Conservation (phyloP, 2,329 filamentous ascomycete species). For the Aspergillus oerlinghausenensis region DNA sequence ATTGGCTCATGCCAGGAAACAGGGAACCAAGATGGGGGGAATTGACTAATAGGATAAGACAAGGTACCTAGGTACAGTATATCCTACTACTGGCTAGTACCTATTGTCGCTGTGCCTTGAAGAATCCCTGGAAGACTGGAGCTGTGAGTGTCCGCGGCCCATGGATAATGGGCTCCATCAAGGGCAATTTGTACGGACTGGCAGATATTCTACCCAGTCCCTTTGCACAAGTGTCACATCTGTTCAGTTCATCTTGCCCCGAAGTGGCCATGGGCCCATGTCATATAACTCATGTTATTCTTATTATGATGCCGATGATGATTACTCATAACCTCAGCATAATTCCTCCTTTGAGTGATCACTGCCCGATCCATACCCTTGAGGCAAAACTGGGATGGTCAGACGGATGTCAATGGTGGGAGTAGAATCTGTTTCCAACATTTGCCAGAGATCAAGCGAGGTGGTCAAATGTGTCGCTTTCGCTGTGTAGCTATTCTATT, state of each 20-base stretch:
- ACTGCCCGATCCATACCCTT: neutral
- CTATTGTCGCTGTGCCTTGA: too few relatives aligned
- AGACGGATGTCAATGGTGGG: neutral
- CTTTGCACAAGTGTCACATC: neutral
- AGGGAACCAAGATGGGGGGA: neutral
- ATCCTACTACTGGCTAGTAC: too few relatives aligned
- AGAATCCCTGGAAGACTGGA: neutral
- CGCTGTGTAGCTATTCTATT: neutral
- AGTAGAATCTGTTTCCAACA: neutral
- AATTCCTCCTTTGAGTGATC: neutral
- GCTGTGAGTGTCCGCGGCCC: neutral
- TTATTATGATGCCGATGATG: neutral
- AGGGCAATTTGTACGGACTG: too few relatives aligned
- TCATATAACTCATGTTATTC: neutral
- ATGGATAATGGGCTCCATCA: neutral
- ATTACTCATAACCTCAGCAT: neutral
- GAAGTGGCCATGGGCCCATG: too few relatives aligned
- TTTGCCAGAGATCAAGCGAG: neutral
- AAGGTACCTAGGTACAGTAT: neutral
- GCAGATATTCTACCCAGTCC: neutral
- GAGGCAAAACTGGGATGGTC: too few relatives aligned
- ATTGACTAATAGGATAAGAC: neutral
- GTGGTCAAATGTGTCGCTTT: neutral
- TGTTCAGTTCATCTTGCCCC: too few relatives aligned
- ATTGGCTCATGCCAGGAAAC: neutral